A percentile compares a stretch with the other conserved stretches of the same genome.
Conservation (phyloP, 2,329 filamentous ascomycete species). For the Nannizziopsis barbatae region DNA sequence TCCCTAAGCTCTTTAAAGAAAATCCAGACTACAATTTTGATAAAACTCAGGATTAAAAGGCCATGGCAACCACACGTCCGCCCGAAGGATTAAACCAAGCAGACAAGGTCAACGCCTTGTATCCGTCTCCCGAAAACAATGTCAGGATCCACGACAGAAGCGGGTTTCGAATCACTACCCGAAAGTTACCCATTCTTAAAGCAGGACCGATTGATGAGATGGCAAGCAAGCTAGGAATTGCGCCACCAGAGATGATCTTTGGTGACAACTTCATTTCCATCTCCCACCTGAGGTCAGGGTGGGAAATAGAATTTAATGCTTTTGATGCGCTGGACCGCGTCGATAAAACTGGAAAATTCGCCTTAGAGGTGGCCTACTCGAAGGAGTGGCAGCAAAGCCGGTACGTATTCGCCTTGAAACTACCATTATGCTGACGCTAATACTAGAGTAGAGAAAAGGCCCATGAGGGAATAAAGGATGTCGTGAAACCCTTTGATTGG, state of each 20-base stretch:
- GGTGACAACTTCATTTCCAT: slow-evolving; percentile 81
- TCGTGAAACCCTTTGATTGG: slow-evolving; percentile 96
- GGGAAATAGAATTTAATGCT: slow-evolving; percentile 71
- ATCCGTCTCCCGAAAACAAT: slow-evolving; percentile 39
- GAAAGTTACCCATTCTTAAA: slow-evolving; percentile 92
- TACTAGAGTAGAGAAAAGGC: slow-evolving; percentile 53
- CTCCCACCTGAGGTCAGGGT: slow-evolving; percentile 61
- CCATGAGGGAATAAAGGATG: slow-evolving; percentile 76
- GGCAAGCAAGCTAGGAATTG: slow-evolving; percentile 65
- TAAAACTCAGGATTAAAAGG: too few relatives aligned
- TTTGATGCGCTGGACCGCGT: slow-evolving; percentile 80
- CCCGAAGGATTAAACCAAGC: background rate
- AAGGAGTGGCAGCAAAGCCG: slow-evolving; percentile 69
- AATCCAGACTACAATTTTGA: too few relatives aligned
- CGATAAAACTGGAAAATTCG: slow-evolving; percentile 81
- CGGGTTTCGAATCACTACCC: slow-evolving; percentile 64
- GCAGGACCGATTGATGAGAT: slow-evolving; percentile 80
- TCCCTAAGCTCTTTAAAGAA: too few relatives aligned
- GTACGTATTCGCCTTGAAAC: slow-evolving; percentile 38
- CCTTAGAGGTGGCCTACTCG: slow-evolving; percentile 91
- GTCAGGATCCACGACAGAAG: slow-evolving; percentile 43
- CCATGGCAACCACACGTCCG: too few relatives aligned
- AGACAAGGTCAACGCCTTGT: slow-evolving; percentile 40
- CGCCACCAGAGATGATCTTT: slow-evolving; percentile 97
- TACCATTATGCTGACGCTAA: background rate